Conservation (phyloP, 2,329 filamentous ascomycete genomes). For the Fusarium irregulare region DNA sequence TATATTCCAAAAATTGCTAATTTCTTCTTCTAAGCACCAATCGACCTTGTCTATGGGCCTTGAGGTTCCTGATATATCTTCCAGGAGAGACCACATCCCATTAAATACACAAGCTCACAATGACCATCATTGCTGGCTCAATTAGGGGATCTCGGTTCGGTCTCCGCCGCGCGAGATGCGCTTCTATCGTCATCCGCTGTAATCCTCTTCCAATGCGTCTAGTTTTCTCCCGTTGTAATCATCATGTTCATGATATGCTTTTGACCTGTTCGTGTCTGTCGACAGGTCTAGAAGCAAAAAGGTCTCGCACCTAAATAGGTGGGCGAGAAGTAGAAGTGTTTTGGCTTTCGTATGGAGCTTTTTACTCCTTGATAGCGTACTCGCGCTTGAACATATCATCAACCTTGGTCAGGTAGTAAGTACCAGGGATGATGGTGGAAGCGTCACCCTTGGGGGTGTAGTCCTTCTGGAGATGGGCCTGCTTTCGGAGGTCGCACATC, state of each 20-base stretch:
- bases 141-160: conserved; percentile 40
- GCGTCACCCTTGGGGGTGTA: conserved; percentile 76
- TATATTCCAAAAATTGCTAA: conserved; percentile 38
- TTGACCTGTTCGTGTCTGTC: conserved; percentile 15
- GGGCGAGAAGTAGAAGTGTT: conserved; percentile 33
- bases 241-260: conserved; percentile 42
- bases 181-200: conserved; percentile 44
- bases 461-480: conserved; percentile 85
- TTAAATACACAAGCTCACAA: conserved; percentile 43
- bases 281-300: conserved; percentile 28
- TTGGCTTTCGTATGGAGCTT: background rate
- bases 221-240: conserved; percentile 38
- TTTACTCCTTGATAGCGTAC: conserved; percentile 79
- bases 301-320: conserved; percentile 21
- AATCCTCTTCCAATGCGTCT: conserved; percentile 45
- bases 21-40: conserved; percentile 37
- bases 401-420: conserved; percentile 83
- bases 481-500: conserved; percentile 84
- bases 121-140: conserved; percentile 36
- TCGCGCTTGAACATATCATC: conserved; percentile 88
- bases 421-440: conserved; percentile 73
- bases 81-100: conserved; percentile 34
- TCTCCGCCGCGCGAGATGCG: conserved; percentile 32
- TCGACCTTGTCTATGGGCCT: conserved; percentile 37
- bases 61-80: conserved; percentile 36